phyloP scores from a whole-genome alignment of 2,329 filamentous ascomycete species.

The Beauveria bassiana region DNA sequence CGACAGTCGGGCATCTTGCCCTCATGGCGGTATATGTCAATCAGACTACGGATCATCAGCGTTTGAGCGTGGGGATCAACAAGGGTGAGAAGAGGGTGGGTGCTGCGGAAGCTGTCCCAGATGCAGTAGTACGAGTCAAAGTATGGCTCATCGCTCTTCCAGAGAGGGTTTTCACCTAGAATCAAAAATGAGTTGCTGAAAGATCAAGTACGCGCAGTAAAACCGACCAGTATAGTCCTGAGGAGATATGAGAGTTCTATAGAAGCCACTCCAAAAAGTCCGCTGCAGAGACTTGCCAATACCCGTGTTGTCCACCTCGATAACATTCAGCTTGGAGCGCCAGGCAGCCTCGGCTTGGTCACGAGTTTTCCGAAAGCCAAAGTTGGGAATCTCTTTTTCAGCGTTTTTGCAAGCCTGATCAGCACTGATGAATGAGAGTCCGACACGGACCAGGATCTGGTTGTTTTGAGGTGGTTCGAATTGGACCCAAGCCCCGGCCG shows the following conservation, averaged over 20 bases:
- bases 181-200: conserved; percentile 53
- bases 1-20: conserved; percentile 67
- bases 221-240: conserved; percentile 56
- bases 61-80: conserved; percentile 61
- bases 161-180: conserved; percentile 66
- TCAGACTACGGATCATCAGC: conserved; percentile 60
- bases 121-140: conserved; percentile 64
- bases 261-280: conserved; percentile 65
- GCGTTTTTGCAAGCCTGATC: conserved; percentile 63
- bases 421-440: conserved; percentile 61
- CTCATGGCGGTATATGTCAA: conserved; percentile 64
- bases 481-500: conserved; percentile 54
- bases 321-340: conserved; percentile 53
- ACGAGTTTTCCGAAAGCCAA: conserved; percentile 52
- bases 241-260: conserved; percentile 60
- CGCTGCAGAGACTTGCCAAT: conserved; percentile 51
- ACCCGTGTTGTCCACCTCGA: conserved; percentile 47
- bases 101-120: conserved; percentile 67
- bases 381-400: conserved; percentile 60
- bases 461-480: conserved; percentile 38
- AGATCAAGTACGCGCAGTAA: background rate
- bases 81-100: conserved; percentile 64
- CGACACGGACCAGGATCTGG: conserved; percentile 57
- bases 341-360: conserved; percentile 50
- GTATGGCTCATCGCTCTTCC: conserved; percentile 64